Percentiles rank a stretch among this genome's conserved stretches.
phyloP scores from a whole-genome alignment of 352 stramenopile species.

The Phytophthora sp. region DNA sequence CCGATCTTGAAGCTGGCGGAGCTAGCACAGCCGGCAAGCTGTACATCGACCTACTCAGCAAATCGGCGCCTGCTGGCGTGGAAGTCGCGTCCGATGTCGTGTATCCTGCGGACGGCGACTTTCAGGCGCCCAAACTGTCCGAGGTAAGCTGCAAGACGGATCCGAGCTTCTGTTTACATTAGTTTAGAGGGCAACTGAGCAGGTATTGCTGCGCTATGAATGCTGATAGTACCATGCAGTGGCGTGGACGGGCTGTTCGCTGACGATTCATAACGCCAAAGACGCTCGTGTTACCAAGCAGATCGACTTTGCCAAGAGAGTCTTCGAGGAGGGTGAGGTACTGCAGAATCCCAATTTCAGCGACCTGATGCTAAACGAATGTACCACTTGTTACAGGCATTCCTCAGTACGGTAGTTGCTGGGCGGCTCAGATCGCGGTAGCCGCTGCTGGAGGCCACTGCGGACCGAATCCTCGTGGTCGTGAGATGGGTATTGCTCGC shows the following conservation, averaged over 20 bases:
- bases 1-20: conserved; percentile 67
- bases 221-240: conserved; percentile 69
- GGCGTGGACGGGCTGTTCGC: conserved; percentile 76
- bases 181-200: conserved; percentile 3
- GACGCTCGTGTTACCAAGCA: conserved; percentile 75
- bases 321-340: conserved; percentile 61
- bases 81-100: conserved; percentile 59
- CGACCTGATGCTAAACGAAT: neutral
- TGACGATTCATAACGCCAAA: conserved; percentile 69
- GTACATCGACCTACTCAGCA: conserved; percentile 67
- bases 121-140: conserved; percentile 60
- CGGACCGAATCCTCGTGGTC: conserved; percentile 65
- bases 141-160: conserved; percentile 40
- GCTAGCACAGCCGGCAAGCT: conserved; percentile 75
- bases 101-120: conserved; percentile 71
- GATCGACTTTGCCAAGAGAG: conserved; percentile 71
- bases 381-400: conserved; percentile 44
- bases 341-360: neutral
- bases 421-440: conserved; percentile 82
- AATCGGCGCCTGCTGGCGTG: conserved; percentile 62
- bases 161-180: neutral
- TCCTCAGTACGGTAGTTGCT: conserved; percentile 84
- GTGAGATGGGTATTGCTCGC: conserved; percentile 78
- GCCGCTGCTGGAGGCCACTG: conserved; percentile 66
- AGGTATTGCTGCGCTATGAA: conserved; percentile 1